These are phyloP conservation scores for Ganoderma sinense DNA, from an alignment of 1,284 basidiomycete genomes.

Conservation along the genomic window DNA sequence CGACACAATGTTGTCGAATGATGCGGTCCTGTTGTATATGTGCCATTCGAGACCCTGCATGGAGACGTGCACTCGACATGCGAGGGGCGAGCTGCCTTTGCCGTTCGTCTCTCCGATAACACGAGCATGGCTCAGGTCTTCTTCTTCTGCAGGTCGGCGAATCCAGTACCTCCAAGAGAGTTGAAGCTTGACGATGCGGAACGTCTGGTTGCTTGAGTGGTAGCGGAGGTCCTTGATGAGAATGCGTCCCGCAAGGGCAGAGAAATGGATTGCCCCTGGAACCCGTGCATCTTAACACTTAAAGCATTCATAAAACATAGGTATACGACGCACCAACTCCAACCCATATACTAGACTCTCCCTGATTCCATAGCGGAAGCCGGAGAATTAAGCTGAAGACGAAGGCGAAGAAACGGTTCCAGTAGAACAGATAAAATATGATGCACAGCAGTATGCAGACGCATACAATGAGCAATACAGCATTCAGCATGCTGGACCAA, in stretches of 20 bases:
- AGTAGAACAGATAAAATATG: constrained; percentile 88
- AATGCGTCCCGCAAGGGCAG: constrained; percentile 86
- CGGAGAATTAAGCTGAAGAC: constrained; percentile 68
- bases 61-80: constrained; percentile 82
- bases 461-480: constrained; percentile 73
- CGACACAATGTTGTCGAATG: constrained; percentile 86
- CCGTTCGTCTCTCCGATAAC: constrained; percentile 54
- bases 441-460: constrained; percentile 75
- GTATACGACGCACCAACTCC: constrained; percentile 66
- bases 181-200: constrained; percentile 83
- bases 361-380: constrained; percentile 75
- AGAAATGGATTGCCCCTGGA: constrained; percentile 88
- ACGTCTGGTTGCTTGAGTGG: constrained; percentile 89
- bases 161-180: constrained; percentile 95
- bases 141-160: constrained; percentile 69
- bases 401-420: constrained; percentile 83
- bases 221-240: constrained; percentile 88
- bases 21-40: constrained; percentile 87
- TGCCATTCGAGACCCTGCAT: constrained; percentile 91
- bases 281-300: not conserved
- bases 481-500: constrained; percentile 52
- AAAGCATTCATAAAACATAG: not conserved
- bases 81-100: constrained; percentile 49
- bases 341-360: constrained; percentile 75
- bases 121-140: constrained; percentile 66